A percentile compares a stretch with the other conserved stretches of the same genome.
Evolutionary conservation across 1,284 basidiomycete genomes (phyloP).

Genomic region (Tylopilus sp.): DNA sequence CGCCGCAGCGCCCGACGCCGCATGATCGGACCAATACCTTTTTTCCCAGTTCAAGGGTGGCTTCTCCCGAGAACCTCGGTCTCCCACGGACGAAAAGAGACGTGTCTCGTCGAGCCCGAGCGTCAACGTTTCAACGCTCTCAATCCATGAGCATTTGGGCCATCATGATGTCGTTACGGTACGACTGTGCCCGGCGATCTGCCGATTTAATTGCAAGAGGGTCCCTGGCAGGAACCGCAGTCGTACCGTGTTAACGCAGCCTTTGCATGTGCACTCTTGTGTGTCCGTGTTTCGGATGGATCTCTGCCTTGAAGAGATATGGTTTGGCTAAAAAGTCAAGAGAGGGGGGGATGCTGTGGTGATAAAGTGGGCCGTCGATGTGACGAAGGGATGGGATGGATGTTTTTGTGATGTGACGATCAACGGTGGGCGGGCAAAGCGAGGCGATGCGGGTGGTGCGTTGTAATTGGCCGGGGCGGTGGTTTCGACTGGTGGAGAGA

Average conservation of each 20-base stretch:
- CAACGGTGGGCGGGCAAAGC: constrained; percentile 11
- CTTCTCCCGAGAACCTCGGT: constrained; percentile 5
- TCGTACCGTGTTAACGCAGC: no score
- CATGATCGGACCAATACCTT: no score
- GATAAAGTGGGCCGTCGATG: constrained; percentile 8
- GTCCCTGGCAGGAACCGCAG: not conserved
- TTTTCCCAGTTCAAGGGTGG: no score
- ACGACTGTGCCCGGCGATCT: not conserved
- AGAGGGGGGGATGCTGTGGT: not conserved
- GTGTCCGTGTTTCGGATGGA: not conserved
- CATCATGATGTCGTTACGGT: not conserved
- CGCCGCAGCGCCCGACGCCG: no score
- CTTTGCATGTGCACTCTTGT: not conserved
- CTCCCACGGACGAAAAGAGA: no score
- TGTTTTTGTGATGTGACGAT: constrained; percentile 13
- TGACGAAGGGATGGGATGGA: not conserved
- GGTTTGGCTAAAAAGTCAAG: not conserved
- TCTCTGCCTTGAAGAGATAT: not conserved
- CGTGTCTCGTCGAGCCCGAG: no score
- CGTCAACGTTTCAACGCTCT: no score
- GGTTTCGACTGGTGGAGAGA: not conserved
- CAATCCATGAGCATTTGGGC: no score
- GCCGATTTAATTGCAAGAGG: not conserved
- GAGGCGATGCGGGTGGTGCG: constrained; percentile 14
- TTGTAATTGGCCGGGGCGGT: not conserved